phyloP scores from a whole-genome alignment of 768 basidiomycete species.

The Lactarius deliciosus region DNA sequence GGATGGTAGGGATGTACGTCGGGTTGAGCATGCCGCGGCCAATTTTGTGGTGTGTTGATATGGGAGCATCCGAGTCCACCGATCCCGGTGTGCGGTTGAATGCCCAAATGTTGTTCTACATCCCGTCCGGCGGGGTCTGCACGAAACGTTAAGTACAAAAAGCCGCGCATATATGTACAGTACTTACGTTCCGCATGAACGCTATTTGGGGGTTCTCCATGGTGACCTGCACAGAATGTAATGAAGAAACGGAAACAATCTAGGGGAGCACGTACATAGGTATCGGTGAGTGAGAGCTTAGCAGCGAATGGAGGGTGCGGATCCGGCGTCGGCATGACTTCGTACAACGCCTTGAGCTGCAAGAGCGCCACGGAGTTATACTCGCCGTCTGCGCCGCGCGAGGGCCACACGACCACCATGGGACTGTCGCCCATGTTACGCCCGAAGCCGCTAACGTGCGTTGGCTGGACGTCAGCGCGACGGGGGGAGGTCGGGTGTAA shows the following conservation, averaged over 20 bases:
- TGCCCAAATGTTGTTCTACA: constrained; percentile 57
- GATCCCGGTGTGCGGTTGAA: constrained; percentile 47
- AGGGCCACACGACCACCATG: constrained; percentile 77
- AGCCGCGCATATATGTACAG: too few relatives aligned
- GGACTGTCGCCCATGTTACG: constrained; percentile 51
- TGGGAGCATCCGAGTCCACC: constrained; percentile 41
- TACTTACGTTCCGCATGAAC: constrained; percentile 4
- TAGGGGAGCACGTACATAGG: constrained; percentile 38
- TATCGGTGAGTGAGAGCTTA: constrained; percentile 36
- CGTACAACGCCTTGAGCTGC: constrained; percentile 53
- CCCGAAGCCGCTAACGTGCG: constrained; percentile 54
- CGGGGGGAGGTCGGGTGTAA: too few relatives aligned
- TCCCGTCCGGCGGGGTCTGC: constrained; percentile 45
- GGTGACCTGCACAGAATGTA: background rate
- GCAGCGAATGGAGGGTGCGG: constrained; percentile 53
- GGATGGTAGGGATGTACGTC: constrained; percentile 36
- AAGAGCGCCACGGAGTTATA: constrained; percentile 52
- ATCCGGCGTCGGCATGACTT: constrained; percentile 58
- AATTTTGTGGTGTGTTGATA: constrained; percentile 50
- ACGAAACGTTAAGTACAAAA: background rate
- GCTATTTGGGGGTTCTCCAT: constrained; percentile 12
- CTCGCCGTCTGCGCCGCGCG: constrained; percentile 46
- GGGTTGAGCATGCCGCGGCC: constrained; percentile 50
- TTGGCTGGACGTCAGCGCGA: background rate
- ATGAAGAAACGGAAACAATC: background rate